A percentile compares a stretch with the other conserved stretches of the same genome.
phyloP scores from a whole-genome alignment of 2,329 filamentous ascomycete species.

The Chaetomium sp. region DNA sequence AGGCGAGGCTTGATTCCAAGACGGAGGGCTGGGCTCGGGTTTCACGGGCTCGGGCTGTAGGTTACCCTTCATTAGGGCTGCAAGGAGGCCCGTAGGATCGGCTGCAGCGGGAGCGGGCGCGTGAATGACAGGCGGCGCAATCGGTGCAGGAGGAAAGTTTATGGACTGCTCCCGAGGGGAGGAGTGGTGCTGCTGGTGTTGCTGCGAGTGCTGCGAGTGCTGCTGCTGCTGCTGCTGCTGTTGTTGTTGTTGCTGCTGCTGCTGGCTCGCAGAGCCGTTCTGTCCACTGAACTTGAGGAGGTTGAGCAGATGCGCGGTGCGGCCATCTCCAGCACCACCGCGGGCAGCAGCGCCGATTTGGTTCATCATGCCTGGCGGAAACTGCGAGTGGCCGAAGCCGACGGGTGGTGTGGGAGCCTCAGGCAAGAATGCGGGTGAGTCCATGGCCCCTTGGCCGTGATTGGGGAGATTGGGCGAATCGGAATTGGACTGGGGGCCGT shows the following conservation, averaged over 20 bases:
- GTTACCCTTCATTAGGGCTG: constrained; percentile 54
- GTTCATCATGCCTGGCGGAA: constrained; percentile 37
- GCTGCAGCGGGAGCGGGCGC: constrained; percentile 50
- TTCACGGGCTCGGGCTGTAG: constrained; percentile 42
- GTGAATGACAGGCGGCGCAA: constrained; percentile 37
- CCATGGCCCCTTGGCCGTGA: constrained; percentile 19
- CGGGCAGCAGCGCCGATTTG: constrained; percentile 42
- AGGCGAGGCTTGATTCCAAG: constrained; percentile 45
- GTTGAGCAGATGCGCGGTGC: constrained; percentile 51
- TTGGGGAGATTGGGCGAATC: constrained; percentile 22
- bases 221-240: too few relatives aligned
- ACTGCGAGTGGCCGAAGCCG: constrained; percentile 35
- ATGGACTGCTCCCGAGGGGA: constrained; percentile 24
- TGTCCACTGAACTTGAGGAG: constrained; percentile 53
- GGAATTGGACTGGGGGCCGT: constrained; percentile 19
- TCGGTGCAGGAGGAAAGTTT: constrained; percentile 21
- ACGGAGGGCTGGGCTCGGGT: constrained; percentile 30
- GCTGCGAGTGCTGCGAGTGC: too few relatives aligned
- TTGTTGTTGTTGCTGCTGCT: too few relatives aligned
- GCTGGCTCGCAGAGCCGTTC: constrained; percentile 7
- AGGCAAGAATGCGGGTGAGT: constrained; percentile 31
- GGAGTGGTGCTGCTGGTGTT: constrained; percentile 15
- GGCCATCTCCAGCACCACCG: constrained; percentile 32
- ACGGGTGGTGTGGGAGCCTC: constrained; percentile 42
- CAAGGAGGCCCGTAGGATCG: constrained; percentile 52